phyloP scores from a whole-genome alignment of 495 filamentous ascomycete species.

The Friedmanniomyces endolithicus region DNA sequence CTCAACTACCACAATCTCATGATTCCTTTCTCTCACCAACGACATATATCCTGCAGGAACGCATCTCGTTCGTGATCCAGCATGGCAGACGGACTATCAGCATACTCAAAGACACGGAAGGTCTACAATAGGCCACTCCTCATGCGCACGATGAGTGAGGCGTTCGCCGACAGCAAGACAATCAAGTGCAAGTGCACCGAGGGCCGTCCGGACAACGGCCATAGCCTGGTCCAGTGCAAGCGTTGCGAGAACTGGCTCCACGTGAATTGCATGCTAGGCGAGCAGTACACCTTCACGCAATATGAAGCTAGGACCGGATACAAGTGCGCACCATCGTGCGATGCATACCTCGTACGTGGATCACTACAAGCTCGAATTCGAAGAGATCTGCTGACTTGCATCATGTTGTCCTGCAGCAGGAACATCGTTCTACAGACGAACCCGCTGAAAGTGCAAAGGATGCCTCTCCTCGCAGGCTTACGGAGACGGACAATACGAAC shows the following conservation, averaged over 20 bases:
- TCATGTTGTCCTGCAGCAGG: no score
- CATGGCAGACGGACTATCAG: not conserved
- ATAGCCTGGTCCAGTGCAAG: not conserved
- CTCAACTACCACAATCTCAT: no score
- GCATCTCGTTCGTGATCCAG: no score
- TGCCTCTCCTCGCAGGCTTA: not conserved
- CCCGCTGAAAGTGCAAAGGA: not conserved
- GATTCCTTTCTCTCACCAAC: no score
- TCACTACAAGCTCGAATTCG: not conserved
- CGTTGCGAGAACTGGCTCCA: not conserved
- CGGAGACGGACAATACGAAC: not conserved
- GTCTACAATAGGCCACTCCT: not conserved
- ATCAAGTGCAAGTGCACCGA: slow-evolving; percentile 2
- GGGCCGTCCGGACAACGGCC: not conserved
- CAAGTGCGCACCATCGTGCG: not conserved
- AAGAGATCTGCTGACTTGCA: no score
- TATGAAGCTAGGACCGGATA: not conserved
- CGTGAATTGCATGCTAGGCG: slow-evolving; percentile 3
- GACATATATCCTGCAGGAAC: no score
- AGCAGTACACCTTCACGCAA: not conserved
- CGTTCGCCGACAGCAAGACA: not conserved
- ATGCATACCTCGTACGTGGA: not conserved
- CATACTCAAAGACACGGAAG: not conserved
- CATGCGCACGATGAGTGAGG: not conserved
- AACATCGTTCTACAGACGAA: no score